Evolutionary conservation across 495 filamentous ascomycete species (phyloP).

Genomic region (Amniculicola lignicola): DNA sequence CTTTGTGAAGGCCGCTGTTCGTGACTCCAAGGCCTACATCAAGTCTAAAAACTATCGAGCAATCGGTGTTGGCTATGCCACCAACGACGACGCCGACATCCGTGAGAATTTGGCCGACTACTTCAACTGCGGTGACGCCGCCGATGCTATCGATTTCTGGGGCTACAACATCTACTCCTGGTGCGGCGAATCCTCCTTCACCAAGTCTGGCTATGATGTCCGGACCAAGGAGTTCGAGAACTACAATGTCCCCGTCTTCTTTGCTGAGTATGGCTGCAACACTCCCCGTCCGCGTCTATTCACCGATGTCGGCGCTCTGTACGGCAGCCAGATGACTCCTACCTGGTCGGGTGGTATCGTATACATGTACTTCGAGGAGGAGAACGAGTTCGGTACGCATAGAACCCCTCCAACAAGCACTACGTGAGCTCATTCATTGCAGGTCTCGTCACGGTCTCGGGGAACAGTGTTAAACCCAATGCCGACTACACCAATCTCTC

Average conservation of each 20-base stretch:
- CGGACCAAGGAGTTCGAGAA: slow-evolving; percentile 78
- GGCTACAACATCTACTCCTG: slow-evolving; percentile 99
- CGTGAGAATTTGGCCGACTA: slow-evolving; percentile 77
- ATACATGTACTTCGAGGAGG: slow-evolving; percentile 95
- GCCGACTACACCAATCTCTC: slow-evolving; percentile 74
- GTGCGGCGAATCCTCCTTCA: slow-evolving; percentile 79
- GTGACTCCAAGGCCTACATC: slow-evolving; percentile 93
- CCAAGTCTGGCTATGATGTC: slow-evolving; percentile 69
- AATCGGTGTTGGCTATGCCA: slow-evolving; percentile 91
- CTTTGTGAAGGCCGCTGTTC: slow-evolving; percentile 93
- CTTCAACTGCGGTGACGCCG: slow-evolving; percentile 77
- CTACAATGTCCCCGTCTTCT: slow-evolving; percentile 92
- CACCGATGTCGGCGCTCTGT: slow-evolving; percentile 82
- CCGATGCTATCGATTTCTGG: slow-evolving; percentile 83
- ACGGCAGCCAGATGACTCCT: slow-evolving; percentile 70
- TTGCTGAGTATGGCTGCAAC: slow-evolving; percentile 98
- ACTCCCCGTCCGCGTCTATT: slow-evolving; percentile 68
- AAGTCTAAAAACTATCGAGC: slow-evolving; percentile 67
- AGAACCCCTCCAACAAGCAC: neutral
- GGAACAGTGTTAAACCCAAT: slow-evolving; percentile 56
- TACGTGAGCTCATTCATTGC: too few relatives aligned
- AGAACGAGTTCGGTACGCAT: slow-evolving; percentile 76
- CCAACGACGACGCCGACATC: slow-evolving; percentile 82
- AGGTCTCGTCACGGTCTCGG: slow-evolving; percentile 66
- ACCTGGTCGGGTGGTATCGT: slow-evolving; percentile 94